A percentile compares a stretch with the other conserved stretches of the same genome.
Evolutionary conservation across 2,329 filamentous ascomycete genomes (phyloP).

Genomic region (Mycosphaerella sp.): DNA sequence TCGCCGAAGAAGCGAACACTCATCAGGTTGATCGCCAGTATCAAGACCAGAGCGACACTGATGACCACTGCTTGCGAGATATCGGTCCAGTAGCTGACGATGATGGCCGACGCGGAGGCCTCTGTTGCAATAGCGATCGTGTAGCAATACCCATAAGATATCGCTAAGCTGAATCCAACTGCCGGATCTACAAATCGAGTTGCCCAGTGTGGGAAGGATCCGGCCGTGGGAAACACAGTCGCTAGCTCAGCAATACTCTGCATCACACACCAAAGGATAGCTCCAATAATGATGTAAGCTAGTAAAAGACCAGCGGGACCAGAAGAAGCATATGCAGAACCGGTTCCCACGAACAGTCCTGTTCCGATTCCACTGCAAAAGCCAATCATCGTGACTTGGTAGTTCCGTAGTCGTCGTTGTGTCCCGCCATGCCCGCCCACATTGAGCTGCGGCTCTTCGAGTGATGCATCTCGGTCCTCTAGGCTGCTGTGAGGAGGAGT

Average conservation of each 20-base stretch:
- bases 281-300: constrained; percentile 35
- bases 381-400: constrained; percentile 24
- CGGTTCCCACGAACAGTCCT: constrained; percentile 49
- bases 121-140: constrained; percentile 25
- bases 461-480: neutral
- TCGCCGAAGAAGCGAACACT: constrained; percentile 22
- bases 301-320: constrained; percentile 45
- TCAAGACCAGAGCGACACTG: constrained; percentile 21
- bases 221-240: constrained; percentile 25
- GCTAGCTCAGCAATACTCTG: constrained; percentile 31
- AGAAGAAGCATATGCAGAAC: constrained; percentile 42
- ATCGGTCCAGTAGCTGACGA: constrained; percentile 26
- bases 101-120: constrained; percentile 26
- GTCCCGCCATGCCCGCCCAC: constrained; percentile 21
- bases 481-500: neutral
- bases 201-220: constrained; percentile 30
- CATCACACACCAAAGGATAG: constrained; percentile 31
- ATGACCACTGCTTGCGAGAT: constrained; percentile 23
- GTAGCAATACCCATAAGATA: constrained; percentile 31
- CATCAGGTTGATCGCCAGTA: constrained; percentile 24
- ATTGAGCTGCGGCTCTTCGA: constrained; percentile 7
- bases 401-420: constrained; percentile 18
- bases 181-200: constrained; percentile 32
- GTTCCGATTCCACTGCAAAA: constrained; percentile 36
- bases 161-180: constrained; percentile 33